Evolutionary conservation across 352 stramenopile genomes (phyloP), one percentile per base, ranked within the genome.

Genomic region (Pilasporangium apinafurcum): DNA sequence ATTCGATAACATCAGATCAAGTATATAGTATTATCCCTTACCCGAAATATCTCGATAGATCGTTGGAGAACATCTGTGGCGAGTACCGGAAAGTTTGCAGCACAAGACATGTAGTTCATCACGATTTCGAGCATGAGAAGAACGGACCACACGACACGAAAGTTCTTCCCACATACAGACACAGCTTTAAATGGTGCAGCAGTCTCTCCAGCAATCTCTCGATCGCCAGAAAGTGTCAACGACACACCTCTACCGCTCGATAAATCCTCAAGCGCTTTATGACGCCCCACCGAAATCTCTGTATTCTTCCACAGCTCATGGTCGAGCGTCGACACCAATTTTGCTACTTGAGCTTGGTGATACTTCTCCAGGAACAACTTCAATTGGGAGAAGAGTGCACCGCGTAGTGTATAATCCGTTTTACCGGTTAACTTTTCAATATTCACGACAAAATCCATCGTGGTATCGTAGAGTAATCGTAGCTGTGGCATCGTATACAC

Each of bases 321-420:
- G 63, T 98, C 92, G 16, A 98, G 70, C 3, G 92, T 96, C 30
- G 89, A 93, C n/a, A 96, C 89, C 32, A 98, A 59, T 34, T 90
- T 87, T 20, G 77, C 84, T 62, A 97, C 92, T 41, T 98, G 94
- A 8, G 69, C 62, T 50, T 97, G 77, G 55, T 98, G 95, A 37
- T 95, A 91, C 36, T 91, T 93, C 51, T 98, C 92, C n/a, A 98
- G 53, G 57, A 98, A 98, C 17, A 95, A 64, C 58, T 98, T 98
- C 8, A 96, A 72, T 44, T 98, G 92, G 27, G 87, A 92, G 24
- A 97, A 83, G 5, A 98, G 57, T n/a, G 91, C 92, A 13, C 86
- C 91, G 26, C 91, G 71, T 25, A 98, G 69, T 21, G 85, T 95
- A 44, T 95, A 96, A 50, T 95, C 90, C 24, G 91, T 97, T 47